Conservation (phyloP, 2,329 filamentous ascomycete genomes). For the Bipolaris victoriae region DNA sequence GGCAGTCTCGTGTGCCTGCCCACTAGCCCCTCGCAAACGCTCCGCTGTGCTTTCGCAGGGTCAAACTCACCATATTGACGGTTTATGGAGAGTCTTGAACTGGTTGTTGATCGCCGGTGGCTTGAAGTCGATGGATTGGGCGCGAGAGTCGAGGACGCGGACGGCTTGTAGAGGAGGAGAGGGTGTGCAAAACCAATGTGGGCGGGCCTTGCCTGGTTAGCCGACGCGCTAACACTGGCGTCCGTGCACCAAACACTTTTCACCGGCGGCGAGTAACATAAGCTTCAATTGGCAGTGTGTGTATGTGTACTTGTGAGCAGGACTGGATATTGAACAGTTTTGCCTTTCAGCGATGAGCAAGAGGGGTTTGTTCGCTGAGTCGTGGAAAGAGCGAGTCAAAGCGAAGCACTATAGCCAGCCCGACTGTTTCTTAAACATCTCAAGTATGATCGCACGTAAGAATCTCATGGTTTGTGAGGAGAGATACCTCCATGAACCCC, state of each 20-base stretch:
- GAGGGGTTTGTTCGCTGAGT: background rate
- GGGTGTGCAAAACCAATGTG: slow-evolving; percentile 5
- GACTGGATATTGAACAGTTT: no score
- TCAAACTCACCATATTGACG: slow-evolving; percentile 50
- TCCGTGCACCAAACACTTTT: background rate
- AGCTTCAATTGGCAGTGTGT: background rate
- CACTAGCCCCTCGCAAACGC: slow-evolving; percentile 15
- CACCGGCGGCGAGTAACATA: background rate
- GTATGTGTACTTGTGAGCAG: no score
- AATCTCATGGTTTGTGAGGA: background rate
- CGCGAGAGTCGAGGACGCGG: slow-evolving; percentile 44
- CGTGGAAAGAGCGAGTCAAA: background rate
- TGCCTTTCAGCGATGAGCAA: no score
- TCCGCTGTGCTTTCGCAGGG: slow-evolving; percentile 15
- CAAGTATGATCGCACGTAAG: background rate
- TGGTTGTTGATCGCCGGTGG: slow-evolving; percentile 36
- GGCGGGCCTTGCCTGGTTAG: slow-evolving; percentile 5
- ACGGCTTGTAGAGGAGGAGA: slow-evolving; percentile 32
- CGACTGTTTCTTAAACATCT: background rate
- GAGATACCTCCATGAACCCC: no score
- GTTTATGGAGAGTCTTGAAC: slow-evolving; percentile 42
- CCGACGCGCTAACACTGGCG: slow-evolving; percentile 1
- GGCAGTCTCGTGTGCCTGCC: slow-evolving; percentile 43
- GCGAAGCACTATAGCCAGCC: background rate
- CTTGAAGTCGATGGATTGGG: slow-evolving; percentile 44